These are phyloP conservation scores for Boletus reticulatus DNA, from an alignment of 768 basidiomycete species.

Conservation along the genomic window DNA sequence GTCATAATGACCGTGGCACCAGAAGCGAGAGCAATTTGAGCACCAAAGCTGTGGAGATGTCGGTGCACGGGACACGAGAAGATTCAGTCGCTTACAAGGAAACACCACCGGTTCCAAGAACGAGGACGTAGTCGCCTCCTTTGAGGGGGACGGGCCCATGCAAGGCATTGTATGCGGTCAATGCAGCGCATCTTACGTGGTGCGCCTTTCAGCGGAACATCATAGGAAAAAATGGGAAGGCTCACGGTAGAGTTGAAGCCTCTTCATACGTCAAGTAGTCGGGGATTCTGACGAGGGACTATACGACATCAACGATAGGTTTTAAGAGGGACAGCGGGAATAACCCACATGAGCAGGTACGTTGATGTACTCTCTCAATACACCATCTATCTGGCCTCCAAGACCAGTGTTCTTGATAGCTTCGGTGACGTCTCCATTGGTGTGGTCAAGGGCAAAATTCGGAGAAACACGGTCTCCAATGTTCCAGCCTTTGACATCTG, in stretches of 20 bases:
- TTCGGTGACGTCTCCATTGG: constrained; percentile 42
- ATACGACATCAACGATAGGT: not conserved
- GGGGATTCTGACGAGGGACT: constrained; percentile 53
- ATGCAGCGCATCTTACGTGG: constrained; percentile 46
- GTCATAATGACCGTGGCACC: constrained; percentile 67
- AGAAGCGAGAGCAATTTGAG: constrained; percentile 59
- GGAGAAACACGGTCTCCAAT: constrained; percentile 56
- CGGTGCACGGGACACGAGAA: not conserved
- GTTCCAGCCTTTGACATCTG: constrained; percentile 44
- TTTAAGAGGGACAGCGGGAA: not conserved
- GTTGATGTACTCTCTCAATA: constrained; percentile 52
- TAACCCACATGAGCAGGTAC: constrained; percentile 43
- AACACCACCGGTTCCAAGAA: constrained; percentile 57
- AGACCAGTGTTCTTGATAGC: constrained; percentile 37
- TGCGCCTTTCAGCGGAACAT: not conserved
- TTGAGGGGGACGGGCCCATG: constrained; percentile 48
- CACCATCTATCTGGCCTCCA: constrained; percentile 50
- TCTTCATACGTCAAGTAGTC: constrained; percentile 60
- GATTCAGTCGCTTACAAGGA: constrained; percentile 40
- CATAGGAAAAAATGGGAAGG: not conserved
- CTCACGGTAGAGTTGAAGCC: constrained; percentile 61
- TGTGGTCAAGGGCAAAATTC: constrained; percentile 49
- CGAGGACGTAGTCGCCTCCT: constrained; percentile 57
- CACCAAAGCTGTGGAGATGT: constrained; percentile 43
- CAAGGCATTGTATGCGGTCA: constrained; percentile 65